Conservation (phyloP, 208 protist genomes). For the Novymonas esmeraldas region DNA sequence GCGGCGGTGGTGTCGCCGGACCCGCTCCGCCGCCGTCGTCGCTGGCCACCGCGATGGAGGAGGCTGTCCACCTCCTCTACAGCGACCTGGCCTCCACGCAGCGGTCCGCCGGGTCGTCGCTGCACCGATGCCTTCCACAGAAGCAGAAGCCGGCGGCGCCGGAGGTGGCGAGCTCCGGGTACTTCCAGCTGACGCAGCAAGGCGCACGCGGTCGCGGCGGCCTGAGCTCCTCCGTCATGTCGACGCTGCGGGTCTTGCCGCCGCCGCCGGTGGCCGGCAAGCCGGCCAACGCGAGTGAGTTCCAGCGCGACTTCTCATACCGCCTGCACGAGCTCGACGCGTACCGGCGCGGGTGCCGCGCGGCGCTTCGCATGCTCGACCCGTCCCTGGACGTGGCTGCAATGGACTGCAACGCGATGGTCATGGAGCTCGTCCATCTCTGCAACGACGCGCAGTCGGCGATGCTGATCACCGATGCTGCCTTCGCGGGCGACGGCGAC, state of each 20-base stretch:
- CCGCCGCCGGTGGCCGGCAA: conserved; percentile 2
- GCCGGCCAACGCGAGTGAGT: neutral
- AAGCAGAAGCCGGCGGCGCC: conserved; percentile 42
- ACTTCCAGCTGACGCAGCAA: conserved; percentile 24
- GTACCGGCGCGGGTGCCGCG: conserved; percentile 29
- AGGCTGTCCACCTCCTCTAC: neutral
- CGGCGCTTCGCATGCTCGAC: conserved; percentile 30
- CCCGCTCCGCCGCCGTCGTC: too few species aligned
- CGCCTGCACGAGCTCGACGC: conserved; percentile 22
- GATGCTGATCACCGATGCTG: conserved; percentile 22
- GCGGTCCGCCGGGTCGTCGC: conserved; percentile 9
- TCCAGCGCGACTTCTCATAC: conserved; percentile 10
- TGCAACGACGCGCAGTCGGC: conserved; percentile 43
- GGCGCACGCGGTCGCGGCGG: neutral
- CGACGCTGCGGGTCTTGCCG: conserved; percentile 8
- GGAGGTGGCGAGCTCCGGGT: conserved; percentile 11
- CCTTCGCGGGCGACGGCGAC: conserved; percentile 23
- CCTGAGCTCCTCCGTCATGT: neutral
- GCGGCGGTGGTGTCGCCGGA: too few species aligned
- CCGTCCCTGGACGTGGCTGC: conserved; percentile 13
- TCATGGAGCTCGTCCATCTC: conserved; percentile 35
- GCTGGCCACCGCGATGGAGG: too few species aligned
- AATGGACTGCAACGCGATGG: conserved; percentile 24
- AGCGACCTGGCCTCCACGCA: neutral
- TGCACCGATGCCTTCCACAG: conserved; percentile 12